Evolutionary conservation across 345 rosid species (phyloP).

Genomic region (Lepidium didymum): DNA sequence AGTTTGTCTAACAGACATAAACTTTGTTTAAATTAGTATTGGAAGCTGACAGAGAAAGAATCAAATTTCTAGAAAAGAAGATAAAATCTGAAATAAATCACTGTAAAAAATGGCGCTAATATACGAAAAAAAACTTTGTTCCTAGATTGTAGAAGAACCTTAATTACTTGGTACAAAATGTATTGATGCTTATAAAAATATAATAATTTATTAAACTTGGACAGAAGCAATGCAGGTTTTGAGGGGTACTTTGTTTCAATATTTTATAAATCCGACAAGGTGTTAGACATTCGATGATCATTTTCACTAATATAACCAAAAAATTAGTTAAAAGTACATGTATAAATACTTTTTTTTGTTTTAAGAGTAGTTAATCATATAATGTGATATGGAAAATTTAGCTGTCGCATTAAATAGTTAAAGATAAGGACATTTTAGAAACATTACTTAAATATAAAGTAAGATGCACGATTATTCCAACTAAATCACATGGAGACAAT

Average conservation of each 20-base stretch:
- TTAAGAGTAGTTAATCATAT: background rate
- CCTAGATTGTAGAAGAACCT: background rate
- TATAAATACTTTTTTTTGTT: background rate
- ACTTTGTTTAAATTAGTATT: background rate
- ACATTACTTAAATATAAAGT: slow-evolving; percentile 13
- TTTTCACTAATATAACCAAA: slow-evolving; percentile 1
- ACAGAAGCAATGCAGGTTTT: slow-evolving; percentile 17
- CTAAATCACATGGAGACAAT: slow-evolving; percentile 32
- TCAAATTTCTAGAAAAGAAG: too few species aligned
- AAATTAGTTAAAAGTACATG: slow-evolving; percentile 7
- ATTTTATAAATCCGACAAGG: slow-evolving; percentile 15
- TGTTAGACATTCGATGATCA: slow-evolving; percentile 30
- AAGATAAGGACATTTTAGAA: slow-evolving; percentile 25
- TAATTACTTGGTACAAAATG: background rate
- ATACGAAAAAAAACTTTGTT: background rate
- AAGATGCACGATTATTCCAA: slow-evolving; percentile 32
- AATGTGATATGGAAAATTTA: slow-evolving; percentile 20
- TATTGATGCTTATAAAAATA: background rate
- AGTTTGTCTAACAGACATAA: background rate
- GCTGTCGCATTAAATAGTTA: slow-evolving; percentile 29
- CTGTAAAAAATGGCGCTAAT: too few species aligned
- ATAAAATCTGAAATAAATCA: background rate
- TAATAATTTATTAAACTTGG: background rate
- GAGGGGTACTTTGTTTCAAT: background rate
- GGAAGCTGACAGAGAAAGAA: background rate